phyloP scores from a whole-genome alignment of 73 alveolate genomes.

The Stentor roeselii region DNA sequence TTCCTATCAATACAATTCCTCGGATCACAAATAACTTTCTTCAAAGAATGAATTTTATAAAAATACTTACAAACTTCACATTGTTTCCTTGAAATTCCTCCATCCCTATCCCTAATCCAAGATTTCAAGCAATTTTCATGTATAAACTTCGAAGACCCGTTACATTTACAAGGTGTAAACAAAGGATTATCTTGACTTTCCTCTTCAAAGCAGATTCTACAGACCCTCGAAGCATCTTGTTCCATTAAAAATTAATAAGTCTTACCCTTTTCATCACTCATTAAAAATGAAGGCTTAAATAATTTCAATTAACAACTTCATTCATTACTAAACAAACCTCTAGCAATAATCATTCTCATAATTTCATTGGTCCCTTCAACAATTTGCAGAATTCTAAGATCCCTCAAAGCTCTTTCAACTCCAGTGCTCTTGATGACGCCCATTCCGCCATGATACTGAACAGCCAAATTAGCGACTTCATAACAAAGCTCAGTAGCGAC shows the following conservation, averaged over 20 bases:
- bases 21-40: not conserved
- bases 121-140: not conserved
- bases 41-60: not conserved
- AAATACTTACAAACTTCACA: not conserved
- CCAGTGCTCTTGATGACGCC: slow-evolving; percentile 77
- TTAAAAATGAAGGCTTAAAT: no score
- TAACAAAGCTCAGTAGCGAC: slow-evolving; percentile 81
- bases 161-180: not conserved
- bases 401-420: slow-evolving; percentile 78
- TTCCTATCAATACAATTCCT: not conserved
- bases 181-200: not conserved
- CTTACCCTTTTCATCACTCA: not conserved
- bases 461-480: slow-evolving; percentile 67
- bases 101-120: not conserved
- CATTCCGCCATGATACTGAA: slow-evolving; percentile 86
- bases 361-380: slow-evolving; percentile 88
- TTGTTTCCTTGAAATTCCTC: no score
- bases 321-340: slow-evolving; percentile 50
- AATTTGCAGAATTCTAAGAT: slow-evolving; percentile 78
- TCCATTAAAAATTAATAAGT: no score
- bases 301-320: no score
- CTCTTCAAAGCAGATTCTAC: not conserved
- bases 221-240: not conserved
- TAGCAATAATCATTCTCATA: slow-evolving; percentile 71
- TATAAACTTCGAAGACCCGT: not conserved